These are phyloP conservation scores for Podaxis sp. DNA, from an alignment of 768 basidiomycete genomes.

Conservation along the genomic window DNA sequence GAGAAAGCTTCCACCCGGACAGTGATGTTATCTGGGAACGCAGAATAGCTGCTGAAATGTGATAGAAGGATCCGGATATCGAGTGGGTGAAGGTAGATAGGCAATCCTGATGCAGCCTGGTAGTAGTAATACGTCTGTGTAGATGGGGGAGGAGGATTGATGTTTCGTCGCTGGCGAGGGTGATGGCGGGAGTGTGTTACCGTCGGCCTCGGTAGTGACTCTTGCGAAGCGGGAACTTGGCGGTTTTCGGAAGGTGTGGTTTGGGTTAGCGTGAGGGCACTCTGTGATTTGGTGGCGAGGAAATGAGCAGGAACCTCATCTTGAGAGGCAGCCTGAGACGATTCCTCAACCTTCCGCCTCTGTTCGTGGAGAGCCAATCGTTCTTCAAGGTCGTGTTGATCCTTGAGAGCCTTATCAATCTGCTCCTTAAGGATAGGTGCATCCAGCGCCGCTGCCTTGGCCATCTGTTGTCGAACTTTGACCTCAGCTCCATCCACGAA, in stretches of 20 bases:
- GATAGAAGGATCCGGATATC: slow-evolving; percentile 91
- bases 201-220: slow-evolving; percentile 10
- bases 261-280: slow-evolving; percentile 13
- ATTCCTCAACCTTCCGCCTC: slow-evolving; percentile 25
- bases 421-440: slow-evolving; percentile 57
- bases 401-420: slow-evolving; percentile 59
- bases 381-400: slow-evolving; percentile 49
- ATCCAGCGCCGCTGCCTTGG: slow-evolving; percentile 73
- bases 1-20: slow-evolving; percentile 75
- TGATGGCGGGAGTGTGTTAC: slow-evolving; percentile 33
- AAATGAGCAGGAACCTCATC: slow-evolving; percentile 38
- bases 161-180: slow-evolving; percentile 65
- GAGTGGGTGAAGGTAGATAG: slow-evolving; percentile 91
- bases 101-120: slow-evolving; percentile 87
- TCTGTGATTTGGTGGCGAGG: slow-evolving; percentile 37
- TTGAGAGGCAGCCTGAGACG: not conserved
- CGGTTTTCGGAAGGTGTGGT: slow-evolving; percentile 3
- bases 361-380: slow-evolving; percentile 29
- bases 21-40: slow-evolving; percentile 79
- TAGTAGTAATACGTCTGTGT: slow-evolving; percentile 94
- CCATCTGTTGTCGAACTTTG: slow-evolving; percentile 76
- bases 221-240: slow-evolving; percentile 10
- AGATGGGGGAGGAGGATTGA: slow-evolving; percentile 84
- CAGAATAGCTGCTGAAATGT: slow-evolving; percentile 74
- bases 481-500: slow-evolving; percentile 80